phyloP scores from a whole-genome alignment of 2,329 filamentous ascomycete species.

The Colletotrichum aenigma region DNA sequence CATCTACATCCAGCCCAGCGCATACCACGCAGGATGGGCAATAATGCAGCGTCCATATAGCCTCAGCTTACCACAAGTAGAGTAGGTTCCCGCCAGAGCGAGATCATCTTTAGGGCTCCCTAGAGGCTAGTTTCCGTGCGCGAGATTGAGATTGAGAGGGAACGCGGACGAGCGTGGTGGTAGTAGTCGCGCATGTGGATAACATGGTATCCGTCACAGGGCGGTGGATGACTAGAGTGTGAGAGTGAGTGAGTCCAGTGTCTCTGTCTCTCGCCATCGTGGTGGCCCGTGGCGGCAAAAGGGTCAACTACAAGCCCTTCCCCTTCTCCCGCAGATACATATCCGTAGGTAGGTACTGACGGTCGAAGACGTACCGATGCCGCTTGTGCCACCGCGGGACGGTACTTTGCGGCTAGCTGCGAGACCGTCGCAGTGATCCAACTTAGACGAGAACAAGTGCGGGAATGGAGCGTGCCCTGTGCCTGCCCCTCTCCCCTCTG shows the following conservation, averaged over 20 bases:
- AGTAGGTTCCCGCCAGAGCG: not conserved
- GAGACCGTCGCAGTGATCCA: not conserved
- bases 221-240: not conserved
- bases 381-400: not conserved
- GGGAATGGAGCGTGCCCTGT: not conserved
- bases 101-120: not conserved
- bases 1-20: not conserved
- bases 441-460: not conserved
- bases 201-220: not conserved
- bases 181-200: not conserved
- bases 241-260: not conserved
- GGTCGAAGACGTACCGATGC: not conserved
- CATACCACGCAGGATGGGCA: not conserved
- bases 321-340: too few relatives aligned
- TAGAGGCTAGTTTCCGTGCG: not conserved
- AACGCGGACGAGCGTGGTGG: not conserved
- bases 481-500: not conserved
- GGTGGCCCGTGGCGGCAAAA: not conserved
- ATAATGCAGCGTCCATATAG: not conserved
- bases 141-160: not conserved
- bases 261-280: not conserved
- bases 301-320: not conserved
- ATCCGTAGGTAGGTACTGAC: too few relatives aligned
- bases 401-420: not conserved
- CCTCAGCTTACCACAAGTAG: not conserved